Conservation (phyloP, 768 basidiomycete species). For the Leccinum broughii region DNA sequence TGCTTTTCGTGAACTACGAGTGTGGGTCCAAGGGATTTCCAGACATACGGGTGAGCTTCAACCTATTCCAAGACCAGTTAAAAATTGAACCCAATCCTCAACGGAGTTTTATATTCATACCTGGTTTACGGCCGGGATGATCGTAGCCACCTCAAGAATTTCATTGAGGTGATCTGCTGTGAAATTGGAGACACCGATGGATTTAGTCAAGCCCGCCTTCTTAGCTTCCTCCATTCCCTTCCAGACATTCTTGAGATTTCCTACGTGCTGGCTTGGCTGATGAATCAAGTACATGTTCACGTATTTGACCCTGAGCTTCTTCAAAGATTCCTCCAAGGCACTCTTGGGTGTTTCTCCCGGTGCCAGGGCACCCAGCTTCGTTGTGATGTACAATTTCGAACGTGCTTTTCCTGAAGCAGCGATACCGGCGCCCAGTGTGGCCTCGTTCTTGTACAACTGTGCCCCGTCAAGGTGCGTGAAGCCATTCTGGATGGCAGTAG, state of each 20-base stretch:
- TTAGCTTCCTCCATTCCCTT: constrained; percentile 59
- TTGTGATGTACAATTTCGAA: constrained; percentile 60
- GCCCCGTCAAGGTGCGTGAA: constrained; percentile 68
- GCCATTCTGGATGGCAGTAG: constrained; percentile 52
- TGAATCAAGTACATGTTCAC: constrained; percentile 72
- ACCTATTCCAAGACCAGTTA: constrained; percentile 33
- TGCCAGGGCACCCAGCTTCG: constrained; percentile 43
- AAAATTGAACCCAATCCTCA: background rate
- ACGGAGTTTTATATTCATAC: constrained; percentile 23
- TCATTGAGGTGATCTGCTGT: constrained; percentile 43
- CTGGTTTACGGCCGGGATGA: constrained; percentile 56
- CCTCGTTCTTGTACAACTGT: constrained; percentile 59
- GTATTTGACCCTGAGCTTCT: constrained; percentile 51
- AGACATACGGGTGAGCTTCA: constrained; percentile 56
- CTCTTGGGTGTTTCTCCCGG: constrained; percentile 48
- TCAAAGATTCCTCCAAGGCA: constrained; percentile 50
- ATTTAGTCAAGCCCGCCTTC: constrained; percentile 39
- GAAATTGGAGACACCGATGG: constrained; percentile 61
- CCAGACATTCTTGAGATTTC: constrained; percentile 55
- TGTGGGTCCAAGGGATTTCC: constrained; percentile 40
- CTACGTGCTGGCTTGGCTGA: constrained; percentile 37
- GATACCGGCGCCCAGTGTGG: constrained; percentile 51
- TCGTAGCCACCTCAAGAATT: constrained; percentile 43
- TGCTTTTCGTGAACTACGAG: constrained; percentile 36
- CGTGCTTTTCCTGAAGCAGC: constrained; percentile 50